phyloP scores from a whole-genome alignment of 192 early-diverging fungal species.

The Glomus cerebriforme region DNA sequence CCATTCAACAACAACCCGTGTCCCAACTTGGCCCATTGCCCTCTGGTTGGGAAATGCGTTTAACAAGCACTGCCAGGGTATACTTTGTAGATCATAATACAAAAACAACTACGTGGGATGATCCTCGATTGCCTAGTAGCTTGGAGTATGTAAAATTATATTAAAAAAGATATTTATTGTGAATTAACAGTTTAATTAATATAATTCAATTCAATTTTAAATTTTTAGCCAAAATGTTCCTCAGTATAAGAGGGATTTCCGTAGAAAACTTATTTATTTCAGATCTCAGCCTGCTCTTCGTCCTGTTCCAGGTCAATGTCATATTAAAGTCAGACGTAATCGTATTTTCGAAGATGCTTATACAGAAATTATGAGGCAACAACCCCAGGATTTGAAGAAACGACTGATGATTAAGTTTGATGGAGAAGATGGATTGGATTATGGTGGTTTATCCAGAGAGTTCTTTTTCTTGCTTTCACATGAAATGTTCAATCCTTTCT shows the following conservation, averaged over 20 bases:
- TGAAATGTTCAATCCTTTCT: conserved; percentile 99
- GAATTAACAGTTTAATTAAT: not conserved
- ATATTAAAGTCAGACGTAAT: conserved; percentile 87
- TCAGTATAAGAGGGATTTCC: conserved; percentile 99
- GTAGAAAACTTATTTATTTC: conserved; percentile 97
- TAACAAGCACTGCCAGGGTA: conserved; percentile 89
- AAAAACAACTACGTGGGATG: conserved; percentile 99
- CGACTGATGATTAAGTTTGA: conserved; percentile 98
- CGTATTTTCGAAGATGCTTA: conserved; percentile 96
- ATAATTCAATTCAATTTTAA: not conserved
- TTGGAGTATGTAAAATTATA: conserved; percentile 49
- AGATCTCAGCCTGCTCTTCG: conserved; percentile 90
- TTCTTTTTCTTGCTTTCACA: conserved; percentile 98
- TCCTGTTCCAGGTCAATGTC: conserved; percentile 85
- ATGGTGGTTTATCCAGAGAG: conserved; percentile 95
- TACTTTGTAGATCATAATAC: conserved; percentile 99
- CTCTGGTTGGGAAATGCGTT: conserved; percentile 98
- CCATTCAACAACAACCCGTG: conserved; percentile 70
- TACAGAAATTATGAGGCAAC: conserved; percentile 93
- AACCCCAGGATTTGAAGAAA: conserved; percentile 90
- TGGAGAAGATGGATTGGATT: conserved; percentile 98
- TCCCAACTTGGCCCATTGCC: conserved; percentile 87
- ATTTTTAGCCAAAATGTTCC: conserved; percentile 78
- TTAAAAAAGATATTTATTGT: not conserved
- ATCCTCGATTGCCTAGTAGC: conserved; percentile 81